Conservation (phyloP, 202 grass and related monocot species). For the Brachypodium distachyon region DNA sequence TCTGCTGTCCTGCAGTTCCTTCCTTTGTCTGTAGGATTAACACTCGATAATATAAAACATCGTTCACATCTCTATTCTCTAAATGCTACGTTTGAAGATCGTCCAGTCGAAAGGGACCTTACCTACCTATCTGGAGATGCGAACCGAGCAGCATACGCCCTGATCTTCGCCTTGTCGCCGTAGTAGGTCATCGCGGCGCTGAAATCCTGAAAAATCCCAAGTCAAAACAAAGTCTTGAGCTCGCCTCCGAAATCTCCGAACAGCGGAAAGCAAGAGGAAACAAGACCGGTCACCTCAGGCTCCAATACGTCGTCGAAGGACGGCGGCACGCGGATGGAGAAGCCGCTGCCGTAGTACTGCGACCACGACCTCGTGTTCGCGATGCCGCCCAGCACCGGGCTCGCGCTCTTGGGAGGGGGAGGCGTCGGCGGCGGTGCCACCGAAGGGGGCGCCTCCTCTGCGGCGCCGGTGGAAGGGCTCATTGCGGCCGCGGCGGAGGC, state of each 20-base stretch:
- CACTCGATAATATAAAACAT: neutral
- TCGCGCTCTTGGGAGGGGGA: neutral
- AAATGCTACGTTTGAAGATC: neutral
- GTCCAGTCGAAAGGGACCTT: neutral
- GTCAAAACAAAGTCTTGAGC: neutral
- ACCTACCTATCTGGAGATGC: conserved; percentile 83
- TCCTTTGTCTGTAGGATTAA: neutral
- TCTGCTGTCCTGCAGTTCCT: neutral
- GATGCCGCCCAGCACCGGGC: conserved; percentile 49
- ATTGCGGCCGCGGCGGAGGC: conserved; percentile 3
- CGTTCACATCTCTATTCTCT: neutral
- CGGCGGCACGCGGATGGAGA: conserved; percentile 86
- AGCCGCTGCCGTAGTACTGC: conserved; percentile 84
- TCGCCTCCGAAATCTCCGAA: neutral
- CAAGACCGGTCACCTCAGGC: conserved; percentile 46
- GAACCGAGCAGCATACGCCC: conserved; percentile 76
- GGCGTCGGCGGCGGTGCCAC: neutral
- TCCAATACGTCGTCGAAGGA: conserved; percentile 87
- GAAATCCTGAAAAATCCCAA: conserved; percentile 42
- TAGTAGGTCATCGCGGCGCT: conserved; percentile 68
- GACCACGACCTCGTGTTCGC: conserved; percentile 84
- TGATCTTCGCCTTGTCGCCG: conserved; percentile 76
- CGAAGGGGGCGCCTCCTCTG: neutral
- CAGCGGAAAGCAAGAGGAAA: neutral
- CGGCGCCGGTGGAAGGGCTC: neutral